Conservation (phyloP, 176 grass and related monocot species). For the Phyllostachys edulis region DNA sequence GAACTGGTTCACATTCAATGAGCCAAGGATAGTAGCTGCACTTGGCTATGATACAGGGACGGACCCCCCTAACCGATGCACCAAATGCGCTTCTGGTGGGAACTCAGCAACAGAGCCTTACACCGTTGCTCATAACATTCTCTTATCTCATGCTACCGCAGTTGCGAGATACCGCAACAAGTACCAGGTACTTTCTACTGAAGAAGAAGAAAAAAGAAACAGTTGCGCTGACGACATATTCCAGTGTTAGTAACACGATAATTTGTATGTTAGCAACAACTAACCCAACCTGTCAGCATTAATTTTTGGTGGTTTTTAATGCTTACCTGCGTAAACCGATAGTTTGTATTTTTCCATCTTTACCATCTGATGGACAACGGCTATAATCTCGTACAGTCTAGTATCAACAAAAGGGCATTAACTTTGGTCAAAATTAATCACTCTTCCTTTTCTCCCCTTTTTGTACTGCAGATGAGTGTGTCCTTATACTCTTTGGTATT, state of each 20-base stretch:
- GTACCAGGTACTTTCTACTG: conserved; percentile 57
- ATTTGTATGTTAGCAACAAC: background rate
- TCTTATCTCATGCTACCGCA: conserved; percentile 73
- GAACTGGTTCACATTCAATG: conserved; percentile 88
- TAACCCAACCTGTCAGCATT: background rate
- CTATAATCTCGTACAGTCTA: background rate
- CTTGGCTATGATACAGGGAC: conserved; percentile 54
- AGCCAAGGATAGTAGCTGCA: conserved; percentile 60
- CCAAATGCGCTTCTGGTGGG: conserved; percentile 47
- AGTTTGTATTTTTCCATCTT: background rate
- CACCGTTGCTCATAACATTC: conserved; percentile 57
- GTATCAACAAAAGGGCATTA: background rate
- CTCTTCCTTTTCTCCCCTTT: background rate
- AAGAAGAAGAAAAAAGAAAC: background rate
- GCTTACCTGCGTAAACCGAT: background rate
- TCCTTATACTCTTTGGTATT: background rate
- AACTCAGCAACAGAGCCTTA: conserved; percentile 76
- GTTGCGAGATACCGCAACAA: conserved; percentile 68
- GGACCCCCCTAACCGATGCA: conserved; percentile 50
- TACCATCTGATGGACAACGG: background rate
- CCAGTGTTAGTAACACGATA: background rate
- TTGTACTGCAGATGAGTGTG: background rate
- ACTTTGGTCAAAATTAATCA: background rate
- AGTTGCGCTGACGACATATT: background rate
- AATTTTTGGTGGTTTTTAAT: background rate